Evolutionary conservation across 306 rosid genomes (phyloP), one percentile per base, ranked within the genome.

Genomic region (Biancaea sappan): DNA sequence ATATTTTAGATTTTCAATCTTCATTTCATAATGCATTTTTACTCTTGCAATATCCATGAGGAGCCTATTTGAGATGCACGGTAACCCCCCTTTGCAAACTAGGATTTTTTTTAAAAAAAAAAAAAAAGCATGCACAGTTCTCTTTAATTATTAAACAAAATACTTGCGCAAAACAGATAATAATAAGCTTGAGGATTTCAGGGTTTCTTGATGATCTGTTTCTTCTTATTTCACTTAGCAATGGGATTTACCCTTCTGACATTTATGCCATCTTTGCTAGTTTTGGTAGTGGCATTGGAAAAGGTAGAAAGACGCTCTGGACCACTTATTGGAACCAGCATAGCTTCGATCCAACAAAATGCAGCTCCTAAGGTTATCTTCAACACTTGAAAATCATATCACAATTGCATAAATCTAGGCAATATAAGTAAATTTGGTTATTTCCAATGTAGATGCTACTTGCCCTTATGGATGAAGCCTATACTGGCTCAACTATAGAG

Each of bases 381-480:
- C 79, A 34, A 61, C 78, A 52, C 65, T 59, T 62, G 32, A 11
- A 67, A 52, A 31, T 78, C 67, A 31, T 51, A 35, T 48, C 14
- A 66, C 66, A 64, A 65, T 73, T 79, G 57, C 40, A 32, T 70
- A 53, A 63, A 18, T 71, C 26, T 67, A 69, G 69, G 47, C 74
- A 43, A n/a, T 35, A 22, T 35, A 9, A 80, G 32, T 25, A 59
- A 73, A 57, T 68, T 38, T 24, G 2, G 52, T 53, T 68, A 40
- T 63, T 85, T 58, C 70, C 35, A 70, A 40, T 79, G 58, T 79
- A 94, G 98, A 91, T 91, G 98, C 86, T 94, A 75, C 97, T 94
- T 58, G 98, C 97, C 56, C 94, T 94, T 53, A 94, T 94, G 98
- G 98, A 94, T 83, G 98, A 94, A 83, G 98, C 97, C 52, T 94